Evolutionary conservation across 2,329 filamentous ascomycete genomes (phyloP).

Genomic region (Stachybotrys echinatus): DNA sequence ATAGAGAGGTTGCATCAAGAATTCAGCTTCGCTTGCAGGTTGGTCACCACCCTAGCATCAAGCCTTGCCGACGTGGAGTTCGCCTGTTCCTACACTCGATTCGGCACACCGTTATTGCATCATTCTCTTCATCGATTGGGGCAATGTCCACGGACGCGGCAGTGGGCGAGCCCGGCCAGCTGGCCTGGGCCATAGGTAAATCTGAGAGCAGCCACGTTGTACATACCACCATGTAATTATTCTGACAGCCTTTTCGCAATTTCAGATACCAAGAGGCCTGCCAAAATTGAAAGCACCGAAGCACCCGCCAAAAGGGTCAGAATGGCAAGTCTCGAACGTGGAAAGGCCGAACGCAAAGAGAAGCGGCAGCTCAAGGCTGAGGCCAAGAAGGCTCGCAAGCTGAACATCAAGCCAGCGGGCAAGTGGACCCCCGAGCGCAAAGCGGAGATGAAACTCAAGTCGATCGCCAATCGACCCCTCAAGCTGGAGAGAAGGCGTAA

Average conservation of each 20-base stretch:
- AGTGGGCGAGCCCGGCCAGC: not conserved
- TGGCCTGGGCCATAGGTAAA: not conserved
- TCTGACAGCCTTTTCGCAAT: not conserved
- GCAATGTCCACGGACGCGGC: not conserved
- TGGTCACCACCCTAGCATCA: no score
- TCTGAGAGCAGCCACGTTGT: no score
- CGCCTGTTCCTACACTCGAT: no score
- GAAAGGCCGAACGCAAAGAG: constrained; percentile 23
- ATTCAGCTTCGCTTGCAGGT: no score
- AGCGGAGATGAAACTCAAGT: constrained; percentile 24
- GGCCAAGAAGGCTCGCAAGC: constrained; percentile 32
- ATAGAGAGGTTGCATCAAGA: no score
- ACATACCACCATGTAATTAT: no score
- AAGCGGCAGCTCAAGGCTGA: constrained; percentile 30
- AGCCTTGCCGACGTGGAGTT: no score
- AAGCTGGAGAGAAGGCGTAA: constrained; percentile 33
- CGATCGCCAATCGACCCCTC: constrained; percentile 14
- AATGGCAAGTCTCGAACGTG: constrained; percentile 3
- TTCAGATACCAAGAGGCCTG: not conserved
- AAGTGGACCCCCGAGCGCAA: constrained; percentile 29
- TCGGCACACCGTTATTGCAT: not conserved
- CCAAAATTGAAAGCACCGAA: no score
- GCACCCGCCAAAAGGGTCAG: not conserved
- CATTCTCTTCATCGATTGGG: not conserved
- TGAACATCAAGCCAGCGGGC: constrained; percentile 19